Base-by-base conservation (phyloP, 1,284 basidiomycete genomes). In the Singerocomus inundabilis region DNA sequence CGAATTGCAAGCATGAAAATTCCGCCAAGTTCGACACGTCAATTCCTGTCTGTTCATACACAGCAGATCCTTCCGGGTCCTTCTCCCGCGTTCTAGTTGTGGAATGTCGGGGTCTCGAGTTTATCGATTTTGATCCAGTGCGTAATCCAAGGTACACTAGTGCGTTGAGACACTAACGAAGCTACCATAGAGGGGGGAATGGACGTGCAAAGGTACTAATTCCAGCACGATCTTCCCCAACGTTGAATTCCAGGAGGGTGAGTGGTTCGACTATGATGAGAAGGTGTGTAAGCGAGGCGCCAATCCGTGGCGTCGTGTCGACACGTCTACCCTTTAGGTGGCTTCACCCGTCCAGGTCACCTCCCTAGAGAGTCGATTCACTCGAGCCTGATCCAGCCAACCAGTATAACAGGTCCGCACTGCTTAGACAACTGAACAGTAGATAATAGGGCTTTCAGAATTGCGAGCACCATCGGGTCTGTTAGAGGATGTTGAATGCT, bases 191-290 rank as follows among this genome's bases (percentile, higher is more conserved):
- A 42, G 33, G 82, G 88, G 89, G 1, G 69, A 59, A 2, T 91
- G 88, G 88, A 82, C 77, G 61, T 91, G 88, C 57, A 72, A 73
- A 40, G 88, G 88, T 11, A 61, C 57, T 12, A 71, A 74, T 29
- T 81, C 73, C 0, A 76, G 78, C 5, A 79, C 76, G 0, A 52
- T 66, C 1, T 90, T 91, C 58, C 34, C 68, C n/a, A 80, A 88
- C 5, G 76, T 89, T 12, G 81, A 84, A 39, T 67, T 91, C 26
- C 68, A 70, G 10, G 80, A 83, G 8, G 76, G 72, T 11, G 86
- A 89, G 68, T 91, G 89, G 89, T 77, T 75, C 11, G 88, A 91
- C 57, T 91, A 91, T 56, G 89, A 91, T 58, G 88, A 91, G 63
- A 88, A 89, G 76, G 88, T 84, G 44, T 44, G 67, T 47, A 35